phyloP scores from a whole-genome alignment of 345 rosid genomes.

The Clarkia xantiana region DNA sequence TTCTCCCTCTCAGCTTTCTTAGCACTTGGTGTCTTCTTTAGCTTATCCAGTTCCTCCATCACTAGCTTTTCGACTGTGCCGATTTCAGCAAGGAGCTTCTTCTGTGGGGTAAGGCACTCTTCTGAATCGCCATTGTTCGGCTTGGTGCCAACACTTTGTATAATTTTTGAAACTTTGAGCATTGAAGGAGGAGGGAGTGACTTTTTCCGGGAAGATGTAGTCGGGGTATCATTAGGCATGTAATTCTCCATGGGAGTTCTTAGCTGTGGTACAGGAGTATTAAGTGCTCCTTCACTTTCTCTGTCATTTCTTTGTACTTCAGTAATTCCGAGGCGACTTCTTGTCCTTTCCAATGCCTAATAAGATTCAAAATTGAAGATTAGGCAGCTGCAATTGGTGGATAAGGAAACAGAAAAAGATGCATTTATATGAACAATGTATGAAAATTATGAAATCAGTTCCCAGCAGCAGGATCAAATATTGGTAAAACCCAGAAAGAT shows the following conservation, averaged over 20 bases:
- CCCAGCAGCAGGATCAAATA: too few relatives aligned
- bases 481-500: too few relatives aligned
- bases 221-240: constrained; percentile 26
- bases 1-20: constrained; percentile 50
- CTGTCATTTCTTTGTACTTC: constrained; percentile 19
- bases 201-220: constrained; percentile 23
- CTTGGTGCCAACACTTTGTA: constrained; percentile 36
- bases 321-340: constrained; percentile 35
- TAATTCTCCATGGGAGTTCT: constrained; percentile 26
- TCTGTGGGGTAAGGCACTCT: constrained; percentile 70
- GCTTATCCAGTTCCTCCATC: constrained; percentile 49
- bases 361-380: not conserved
- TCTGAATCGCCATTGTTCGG: constrained; percentile 18
- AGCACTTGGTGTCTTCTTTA: constrained; percentile 62
- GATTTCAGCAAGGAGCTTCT: constrained; percentile 63
- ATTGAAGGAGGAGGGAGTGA: constrained; percentile 25
- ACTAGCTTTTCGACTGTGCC: constrained; percentile 65
- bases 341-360: constrained; percentile 70
- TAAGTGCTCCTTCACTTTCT: constrained; percentile 8
- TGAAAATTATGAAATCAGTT: too few relatives aligned
- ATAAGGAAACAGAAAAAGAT: too few relatives aligned
- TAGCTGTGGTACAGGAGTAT: constrained; percentile 18
- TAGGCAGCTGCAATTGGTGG: not conserved
- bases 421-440: too few relatives aligned
- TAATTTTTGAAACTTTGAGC: constrained; percentile 35